Conservation (phyloP, 2,329 filamentous ascomycete genomes). For the Cladosporium oxysporum region DNA sequence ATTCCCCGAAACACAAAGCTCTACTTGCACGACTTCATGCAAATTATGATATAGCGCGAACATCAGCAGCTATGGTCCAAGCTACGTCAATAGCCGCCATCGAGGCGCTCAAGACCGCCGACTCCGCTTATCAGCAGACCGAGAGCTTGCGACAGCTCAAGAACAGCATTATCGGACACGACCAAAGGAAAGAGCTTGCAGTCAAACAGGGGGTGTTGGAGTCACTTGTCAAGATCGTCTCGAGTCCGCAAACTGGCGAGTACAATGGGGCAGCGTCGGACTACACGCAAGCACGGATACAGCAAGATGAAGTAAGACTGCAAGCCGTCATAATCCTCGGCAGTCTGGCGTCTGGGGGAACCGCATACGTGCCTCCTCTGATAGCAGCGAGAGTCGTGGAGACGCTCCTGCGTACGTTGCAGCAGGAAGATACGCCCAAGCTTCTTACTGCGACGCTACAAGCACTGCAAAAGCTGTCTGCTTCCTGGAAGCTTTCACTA, state of each 20-base stretch:
- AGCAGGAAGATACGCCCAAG: slow-evolving; percentile 62
- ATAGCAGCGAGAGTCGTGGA: slow-evolving; percentile 68
- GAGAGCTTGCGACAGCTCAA: slow-evolving; percentile 72
- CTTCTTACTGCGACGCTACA: slow-evolving; percentile 74
- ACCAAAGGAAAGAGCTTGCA: slow-evolving; percentile 80
- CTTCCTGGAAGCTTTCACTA: slow-evolving; percentile 51
- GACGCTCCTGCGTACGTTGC: slow-evolving; percentile 70
- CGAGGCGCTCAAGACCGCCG: slow-evolving; percentile 25
- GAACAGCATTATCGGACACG: slow-evolving; percentile 86
- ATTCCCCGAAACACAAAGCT: not conserved
- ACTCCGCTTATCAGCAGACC: slow-evolving; percentile 40
- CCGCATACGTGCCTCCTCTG: slow-evolving; percentile 74
- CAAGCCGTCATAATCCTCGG: slow-evolving; percentile 84
- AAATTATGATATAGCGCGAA: not conserved
- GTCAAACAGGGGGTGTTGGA: slow-evolving; percentile 69
- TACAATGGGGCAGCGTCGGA: slow-evolving; percentile 31
- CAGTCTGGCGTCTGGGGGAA: slow-evolving; percentile 85
- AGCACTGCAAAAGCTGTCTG: slow-evolving; percentile 69
- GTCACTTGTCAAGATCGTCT: slow-evolving; percentile 58
- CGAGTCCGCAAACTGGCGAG: slow-evolving; percentile 34
- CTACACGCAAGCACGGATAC: slow-evolving; percentile 46
- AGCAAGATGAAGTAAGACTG: slow-evolving; percentile 68
- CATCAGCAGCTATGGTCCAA: slow-evolving; percentile 21
- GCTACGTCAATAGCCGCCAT: slow-evolving; percentile 22
- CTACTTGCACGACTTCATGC: not conserved